phyloP scores from a whole-genome alignment of 352 stramenopile genomes.

The Peronospora belbahrii region DNA sequence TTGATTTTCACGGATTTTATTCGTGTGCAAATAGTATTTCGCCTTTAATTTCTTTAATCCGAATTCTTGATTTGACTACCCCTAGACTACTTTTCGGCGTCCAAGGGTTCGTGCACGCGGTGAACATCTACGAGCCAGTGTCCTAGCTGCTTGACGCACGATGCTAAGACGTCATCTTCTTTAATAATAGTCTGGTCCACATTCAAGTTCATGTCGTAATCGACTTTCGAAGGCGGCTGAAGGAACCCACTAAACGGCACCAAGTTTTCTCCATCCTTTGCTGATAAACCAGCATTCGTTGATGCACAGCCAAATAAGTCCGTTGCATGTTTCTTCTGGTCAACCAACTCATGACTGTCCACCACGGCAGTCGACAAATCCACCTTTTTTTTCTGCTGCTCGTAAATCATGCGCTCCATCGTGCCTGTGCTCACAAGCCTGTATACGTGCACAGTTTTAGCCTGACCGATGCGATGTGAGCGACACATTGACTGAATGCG shows the following conservation, averaged over 20 bases:
- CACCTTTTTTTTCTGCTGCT: conserved; percentile 86
- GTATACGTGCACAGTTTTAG: conserved; percentile 88
- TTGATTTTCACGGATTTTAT: too few species aligned
- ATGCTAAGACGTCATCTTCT: conserved; percentile 50
- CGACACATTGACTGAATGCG: conserved; percentile 83
- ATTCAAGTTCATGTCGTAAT: conserved; percentile 21
- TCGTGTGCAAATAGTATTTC: too few species aligned
- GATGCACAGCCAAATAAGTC: background rate
- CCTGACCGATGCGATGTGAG: conserved; percentile 85
- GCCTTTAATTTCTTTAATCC: too few species aligned
- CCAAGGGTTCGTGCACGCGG: conserved; percentile 29
- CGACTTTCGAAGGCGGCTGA: conserved; percentile 29
- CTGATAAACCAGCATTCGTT: background rate
- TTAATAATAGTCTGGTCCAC: conserved; percentile 33
- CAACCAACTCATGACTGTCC: conserved; percentile 33
- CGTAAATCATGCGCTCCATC: conserved; percentile 90
- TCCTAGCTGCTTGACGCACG: conserved; percentile 46
- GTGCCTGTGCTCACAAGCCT: conserved; percentile 88
- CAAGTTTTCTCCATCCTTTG: conserved; percentile 2
- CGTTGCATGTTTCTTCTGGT: background rate
- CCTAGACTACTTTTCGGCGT: conserved; percentile 13
- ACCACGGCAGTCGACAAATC: conserved; percentile 71
- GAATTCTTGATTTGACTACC: too few species aligned
- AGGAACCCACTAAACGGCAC: conserved; percentile 54
- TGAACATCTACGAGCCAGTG: conserved; percentile 52